Evolutionary conservation across 2,329 filamentous ascomycete species (phyloP).

Genomic region (Beauveria asiatica): DNA sequence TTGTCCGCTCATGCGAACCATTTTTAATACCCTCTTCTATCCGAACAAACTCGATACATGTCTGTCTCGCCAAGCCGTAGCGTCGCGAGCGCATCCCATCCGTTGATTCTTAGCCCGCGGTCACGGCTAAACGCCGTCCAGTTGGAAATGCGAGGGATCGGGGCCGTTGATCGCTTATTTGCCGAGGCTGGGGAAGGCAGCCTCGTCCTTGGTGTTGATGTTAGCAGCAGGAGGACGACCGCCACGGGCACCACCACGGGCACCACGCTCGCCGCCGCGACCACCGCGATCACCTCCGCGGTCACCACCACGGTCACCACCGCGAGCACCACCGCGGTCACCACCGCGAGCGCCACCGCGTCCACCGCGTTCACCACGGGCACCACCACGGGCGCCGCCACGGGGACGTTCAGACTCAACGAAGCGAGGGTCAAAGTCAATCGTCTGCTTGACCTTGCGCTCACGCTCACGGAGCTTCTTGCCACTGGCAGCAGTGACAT

Average conservation of each 20-base stretch:
- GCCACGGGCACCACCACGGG: slow-evolving; percentile 27
- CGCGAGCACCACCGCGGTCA: slow-evolving; percentile 31
- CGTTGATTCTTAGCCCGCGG: neutral
- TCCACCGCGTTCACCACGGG: slow-evolving; percentile 42
- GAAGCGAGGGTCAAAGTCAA: slow-evolving; percentile 83
- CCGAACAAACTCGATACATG: slow-evolving; percentile 2
- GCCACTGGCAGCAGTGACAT: slow-evolving; percentile 63
- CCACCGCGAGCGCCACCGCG: slow-evolving; percentile 41
- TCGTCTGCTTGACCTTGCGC: slow-evolving; percentile 81
- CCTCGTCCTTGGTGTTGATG: slow-evolving; percentile 51
- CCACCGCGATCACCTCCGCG: slow-evolving; percentile 33
- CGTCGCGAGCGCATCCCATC: neutral
- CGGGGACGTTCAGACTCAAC: slow-evolving; percentile 58
- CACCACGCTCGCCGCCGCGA: slow-evolving; percentile 28
- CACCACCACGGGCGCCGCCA: slow-evolving; percentile 44
- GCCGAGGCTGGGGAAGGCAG: slow-evolving; percentile 53
- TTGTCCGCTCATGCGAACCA: neutral
- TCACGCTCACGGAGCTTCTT: slow-evolving; percentile 82
- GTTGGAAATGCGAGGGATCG: slow-evolving; percentile 3
- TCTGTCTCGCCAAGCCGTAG: slow-evolving; percentile 1
- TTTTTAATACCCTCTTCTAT: neutral
- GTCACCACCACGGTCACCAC: slow-evolving; percentile 30
- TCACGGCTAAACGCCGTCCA: neutral
- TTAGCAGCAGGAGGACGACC: slow-evolving; percentile 35
- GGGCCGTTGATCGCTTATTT: slow-evolving; percentile 29